A percentile compares a stretch with the other conserved stretches of the same genome.
Evolutionary conservation across 2,329 filamentous ascomycete genomes (phyloP).

Genomic region (Plectosphaerella plurivora): DNA sequence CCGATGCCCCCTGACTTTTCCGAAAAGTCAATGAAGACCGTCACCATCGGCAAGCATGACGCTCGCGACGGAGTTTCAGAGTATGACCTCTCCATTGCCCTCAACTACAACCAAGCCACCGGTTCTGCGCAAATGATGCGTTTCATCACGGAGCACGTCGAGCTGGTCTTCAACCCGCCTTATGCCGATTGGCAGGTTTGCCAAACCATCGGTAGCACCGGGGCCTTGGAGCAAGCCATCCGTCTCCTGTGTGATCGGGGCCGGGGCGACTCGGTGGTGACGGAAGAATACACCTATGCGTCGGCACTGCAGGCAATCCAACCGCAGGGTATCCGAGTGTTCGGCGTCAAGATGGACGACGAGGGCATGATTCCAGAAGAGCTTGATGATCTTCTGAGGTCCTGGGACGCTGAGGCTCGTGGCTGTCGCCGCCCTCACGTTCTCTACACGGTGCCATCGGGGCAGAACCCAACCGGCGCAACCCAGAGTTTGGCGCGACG

Average conservation of each 20-base stretch:
- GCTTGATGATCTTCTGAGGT: constrained; percentile 49
- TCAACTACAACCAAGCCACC: constrained; percentile 72
- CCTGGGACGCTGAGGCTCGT: constrained; percentile 39
- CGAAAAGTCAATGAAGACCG: neutral
- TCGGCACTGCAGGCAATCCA: constrained; percentile 58
- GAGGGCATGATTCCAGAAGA: constrained; percentile 37
- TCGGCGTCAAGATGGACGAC: constrained; percentile 60
- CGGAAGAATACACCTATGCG: constrained; percentile 51
- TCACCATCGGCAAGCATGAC: constrained; percentile 13
- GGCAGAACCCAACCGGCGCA: constrained; percentile 85
- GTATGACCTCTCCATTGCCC: constrained; percentile 40
- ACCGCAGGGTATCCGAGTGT: constrained; percentile 57
- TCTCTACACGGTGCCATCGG: constrained; percentile 61
- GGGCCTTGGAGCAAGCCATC: constrained; percentile 61
- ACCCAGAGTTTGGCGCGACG: constrained; percentile 68
- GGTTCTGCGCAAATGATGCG: constrained; percentile 68
- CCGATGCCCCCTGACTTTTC: neutral
- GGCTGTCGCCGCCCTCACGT: constrained; percentile 45
- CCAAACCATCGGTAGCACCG: constrained; percentile 64
- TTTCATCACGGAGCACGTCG: constrained; percentile 71
- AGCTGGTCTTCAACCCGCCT: constrained; percentile 67
- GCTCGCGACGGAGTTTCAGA: neutral
- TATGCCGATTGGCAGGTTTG: constrained; percentile 70
- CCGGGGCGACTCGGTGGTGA: constrained; percentile 63
- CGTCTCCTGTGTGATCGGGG: constrained; percentile 51